Evolutionary conservation across 345 rosid genomes (phyloP).

Genomic region (Gossypium raimondii): DNA sequence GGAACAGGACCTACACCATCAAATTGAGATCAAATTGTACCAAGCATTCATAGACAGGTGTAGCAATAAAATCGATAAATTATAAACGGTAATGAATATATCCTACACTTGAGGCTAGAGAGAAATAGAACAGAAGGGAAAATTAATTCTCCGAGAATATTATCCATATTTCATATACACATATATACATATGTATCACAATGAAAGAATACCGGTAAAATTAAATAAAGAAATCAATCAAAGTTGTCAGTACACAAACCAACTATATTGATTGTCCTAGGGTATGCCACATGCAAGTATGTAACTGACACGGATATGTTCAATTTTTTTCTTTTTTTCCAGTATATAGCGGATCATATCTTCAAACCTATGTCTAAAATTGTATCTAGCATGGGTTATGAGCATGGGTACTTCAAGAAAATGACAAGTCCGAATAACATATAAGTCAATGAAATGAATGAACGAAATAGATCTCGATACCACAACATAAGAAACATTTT

Average conservation of each 20-base stretch:
- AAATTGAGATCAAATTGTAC: constrained; percentile 2
- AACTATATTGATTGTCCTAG: neutral
- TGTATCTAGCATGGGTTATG: too few species aligned
- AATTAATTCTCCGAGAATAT: neutral
- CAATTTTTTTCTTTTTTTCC: too few species aligned
- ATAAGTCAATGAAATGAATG: neutral
- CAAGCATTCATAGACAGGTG: neutral
- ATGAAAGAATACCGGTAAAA: neutral
- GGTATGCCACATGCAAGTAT: too few species aligned
- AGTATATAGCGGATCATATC: too few species aligned
- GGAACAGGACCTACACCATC: constrained; percentile 78
- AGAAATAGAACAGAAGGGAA: neutral
- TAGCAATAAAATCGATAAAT: neutral
- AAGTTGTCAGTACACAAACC: neutral
- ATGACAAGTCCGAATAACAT: too few species aligned
- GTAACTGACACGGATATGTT: too few species aligned
- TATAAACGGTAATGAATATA: neutral
- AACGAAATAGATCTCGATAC: neutral
- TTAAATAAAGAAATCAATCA: neutral
- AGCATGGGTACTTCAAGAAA: too few species aligned
- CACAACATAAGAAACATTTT: neutral
- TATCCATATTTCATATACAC: neutral
- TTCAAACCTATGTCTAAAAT: too few species aligned
- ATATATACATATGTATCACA: neutral
- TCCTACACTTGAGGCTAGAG: neutral